Evolutionary conservation across 2,329 filamentous ascomycete species (phyloP).

Genomic region (Scedosporium minutisporum): DNA sequence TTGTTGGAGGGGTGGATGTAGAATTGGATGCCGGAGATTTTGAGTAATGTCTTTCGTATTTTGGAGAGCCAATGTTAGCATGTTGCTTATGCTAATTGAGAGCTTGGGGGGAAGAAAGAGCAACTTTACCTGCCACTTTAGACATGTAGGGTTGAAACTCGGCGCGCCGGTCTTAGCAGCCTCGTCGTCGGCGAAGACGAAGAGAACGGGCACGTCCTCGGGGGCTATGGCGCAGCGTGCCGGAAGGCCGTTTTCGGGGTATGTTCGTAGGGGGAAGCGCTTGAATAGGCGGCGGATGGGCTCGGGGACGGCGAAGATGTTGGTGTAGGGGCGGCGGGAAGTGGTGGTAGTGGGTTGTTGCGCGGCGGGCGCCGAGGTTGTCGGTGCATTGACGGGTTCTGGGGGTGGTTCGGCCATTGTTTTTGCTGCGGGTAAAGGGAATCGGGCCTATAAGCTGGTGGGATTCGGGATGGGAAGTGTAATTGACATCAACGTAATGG

Average conservation of each 20-base stretch:
- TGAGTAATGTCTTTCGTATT: conserved; percentile 63
- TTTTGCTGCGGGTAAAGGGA: neutral
- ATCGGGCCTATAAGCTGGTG: neutral
- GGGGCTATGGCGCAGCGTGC: conserved; percentile 37
- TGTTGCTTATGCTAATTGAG: neutral
- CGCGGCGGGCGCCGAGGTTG: neutral
- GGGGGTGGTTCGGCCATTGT: neutral
- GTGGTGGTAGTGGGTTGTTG: neutral
- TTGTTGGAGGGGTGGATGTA: conserved; percentile 67
- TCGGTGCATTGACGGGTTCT: neutral
- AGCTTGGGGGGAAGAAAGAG: neutral
- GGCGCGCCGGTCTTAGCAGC: conserved; percentile 53
- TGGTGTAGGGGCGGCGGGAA: neutral
- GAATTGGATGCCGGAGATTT: conserved; percentile 62
- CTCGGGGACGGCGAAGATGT: conserved; percentile 49
- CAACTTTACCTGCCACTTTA: conserved; percentile 83
- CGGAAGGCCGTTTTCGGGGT: conserved; percentile 67
- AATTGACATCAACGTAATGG: neutral
- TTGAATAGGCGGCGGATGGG: conserved; percentile 79
- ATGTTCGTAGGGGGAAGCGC: conserved; percentile 67
- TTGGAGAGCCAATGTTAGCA: neutral
- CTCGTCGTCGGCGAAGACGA: conserved; percentile 63
- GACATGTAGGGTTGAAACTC: conserved; percentile 84
- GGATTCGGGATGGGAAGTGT: neutral
- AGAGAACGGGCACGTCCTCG: conserved; percentile 46